Percentiles rank a stretch among this genome's conserved stretches.
Conservation (phyloP, 768 basidiomycete genomes). For the Rhodotorula kratochvilovae region DNA sequence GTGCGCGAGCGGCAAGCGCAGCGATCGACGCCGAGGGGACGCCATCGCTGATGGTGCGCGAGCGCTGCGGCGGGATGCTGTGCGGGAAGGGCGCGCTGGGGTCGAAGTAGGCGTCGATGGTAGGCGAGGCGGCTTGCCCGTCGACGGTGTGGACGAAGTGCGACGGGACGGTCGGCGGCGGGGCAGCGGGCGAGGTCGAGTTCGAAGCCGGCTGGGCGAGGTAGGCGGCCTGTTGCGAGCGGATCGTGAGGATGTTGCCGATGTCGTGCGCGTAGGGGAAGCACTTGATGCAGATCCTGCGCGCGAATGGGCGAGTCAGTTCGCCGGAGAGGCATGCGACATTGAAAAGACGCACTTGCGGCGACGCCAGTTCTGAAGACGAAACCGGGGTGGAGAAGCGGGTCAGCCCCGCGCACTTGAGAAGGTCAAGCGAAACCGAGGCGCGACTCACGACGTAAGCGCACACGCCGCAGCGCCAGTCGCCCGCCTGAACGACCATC, state of each 20-base stretch:
- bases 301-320: background rate
- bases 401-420: background rate
- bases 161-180: too few relatives aligned
- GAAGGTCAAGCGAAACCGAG: constrained; percentile 1
- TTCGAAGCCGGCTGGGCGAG: constrained; percentile 8
- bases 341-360: constrained; percentile 6
- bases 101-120: background rate
- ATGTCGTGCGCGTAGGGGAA: constrained; percentile 39
- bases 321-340: too few relatives aligned
- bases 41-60: background rate
- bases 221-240: constrained; percentile 30
- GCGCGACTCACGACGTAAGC: constrained; percentile 10
- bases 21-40: too few relatives aligned
- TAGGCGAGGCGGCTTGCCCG: too few relatives aligned
- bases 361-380: constrained; percentile 31
- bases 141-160: too few relatives aligned
- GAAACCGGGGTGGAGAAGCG: background rate
- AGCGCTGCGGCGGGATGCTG: background rate
- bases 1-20: too few relatives aligned
- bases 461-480: constrained; percentile 35
- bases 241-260: constrained; percentile 35
- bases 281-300: constrained; percentile 34
- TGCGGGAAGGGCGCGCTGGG: too few relatives aligned
- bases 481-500: constrained; percentile 35
- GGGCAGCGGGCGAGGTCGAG: too few relatives aligned